phyloP scores from a whole-genome alignment of 345 rosid species.

The Noccaea bulbosa region DNA sequence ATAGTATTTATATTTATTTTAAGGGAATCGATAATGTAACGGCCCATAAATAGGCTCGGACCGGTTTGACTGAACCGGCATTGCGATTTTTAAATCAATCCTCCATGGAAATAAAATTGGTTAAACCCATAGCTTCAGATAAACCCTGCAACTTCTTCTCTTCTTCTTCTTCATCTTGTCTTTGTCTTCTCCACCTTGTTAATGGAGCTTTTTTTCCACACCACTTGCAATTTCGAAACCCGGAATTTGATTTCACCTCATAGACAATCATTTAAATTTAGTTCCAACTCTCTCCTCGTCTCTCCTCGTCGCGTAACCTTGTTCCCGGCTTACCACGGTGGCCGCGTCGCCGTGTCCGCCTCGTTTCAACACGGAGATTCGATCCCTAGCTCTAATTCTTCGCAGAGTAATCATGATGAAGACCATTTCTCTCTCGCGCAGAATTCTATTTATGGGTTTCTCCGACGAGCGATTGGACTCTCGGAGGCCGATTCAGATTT shows the following conservation, averaged over 20 bases:
- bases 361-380: constrained; percentile 26
- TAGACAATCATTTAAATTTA: background rate
- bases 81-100: background rate
- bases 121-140: constrained; percentile 35
- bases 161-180: constrained; percentile 6
- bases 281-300: constrained; percentile 18
- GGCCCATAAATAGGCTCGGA: background rate
- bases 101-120: background rate
- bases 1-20: too few species aligned
- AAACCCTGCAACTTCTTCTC: constrained; percentile 39
- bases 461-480: constrained; percentile 55
- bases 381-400: constrained; percentile 16
- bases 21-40: background rate
- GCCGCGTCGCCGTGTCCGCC: constrained; percentile 30
- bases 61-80: constrained; percentile 30
- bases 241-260: constrained; percentile 14
- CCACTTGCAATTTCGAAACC: constrained; percentile 26
- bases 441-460: constrained; percentile 56
- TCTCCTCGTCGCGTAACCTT: constrained; percentile 35
- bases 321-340: constrained; percentile 21
- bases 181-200: constrained; percentile 30
- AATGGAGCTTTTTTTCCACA: constrained; percentile 28
- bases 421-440: constrained; percentile 49
- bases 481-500: constrained; percentile 53
- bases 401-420: constrained; percentile 29